Base-by-base conservation (phyloP, 2,329 filamentous ascomycete species). In the Penicillium occitanis region DNA sequence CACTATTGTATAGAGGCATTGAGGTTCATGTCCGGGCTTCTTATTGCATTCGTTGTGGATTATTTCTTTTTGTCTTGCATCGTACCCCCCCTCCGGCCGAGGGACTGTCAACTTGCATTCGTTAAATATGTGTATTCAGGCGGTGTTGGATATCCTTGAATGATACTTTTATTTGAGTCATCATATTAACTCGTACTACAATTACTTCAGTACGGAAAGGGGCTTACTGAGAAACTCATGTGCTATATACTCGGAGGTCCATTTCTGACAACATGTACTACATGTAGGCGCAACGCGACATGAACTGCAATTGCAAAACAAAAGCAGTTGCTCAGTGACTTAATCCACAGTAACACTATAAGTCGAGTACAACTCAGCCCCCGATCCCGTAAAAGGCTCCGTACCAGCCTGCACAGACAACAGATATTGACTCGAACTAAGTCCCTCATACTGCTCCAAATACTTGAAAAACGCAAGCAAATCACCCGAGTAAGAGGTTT, bases 381-480 rank as follows among this genome's bases (percentile, higher is more conserved):
- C 25, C 7, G 66, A 69, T 3, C 76, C 76, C 19, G 71, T 76
- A 68, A 78, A 78, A 17, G 76, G 75, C 71, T 78, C 76, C 8
- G 76, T 76, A 19, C 76, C 76, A 57, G 76, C 76, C 71, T 78
- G 75, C 7, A 86, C 78, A 66, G 80, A 82, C 68, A 82, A 79
- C 66, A 89, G 71, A 69, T 85, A 86, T 78, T 88, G 83, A 70
- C 71, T 81, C 46, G 69, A 69, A 58, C 71, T 70, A 42, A 78
- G 57, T 14, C 71, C 73, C 66, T 77, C 70, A 61, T 74, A 73
- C 4, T 80, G 73, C 64, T 78, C 79, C 28, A 90, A 77, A 73
- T 89, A 88, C 7, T 77, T 80, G 68, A 87, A 77, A 77, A 90
- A 90, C 6, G 80, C 76, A 70, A 80, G 81, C 69, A 89, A 71